These are phyloP conservation scores for Botryotinia narcissicola DNA, from an alignment of 2,329 filamentous ascomycete species.

Conservation along the genomic window DNA sequence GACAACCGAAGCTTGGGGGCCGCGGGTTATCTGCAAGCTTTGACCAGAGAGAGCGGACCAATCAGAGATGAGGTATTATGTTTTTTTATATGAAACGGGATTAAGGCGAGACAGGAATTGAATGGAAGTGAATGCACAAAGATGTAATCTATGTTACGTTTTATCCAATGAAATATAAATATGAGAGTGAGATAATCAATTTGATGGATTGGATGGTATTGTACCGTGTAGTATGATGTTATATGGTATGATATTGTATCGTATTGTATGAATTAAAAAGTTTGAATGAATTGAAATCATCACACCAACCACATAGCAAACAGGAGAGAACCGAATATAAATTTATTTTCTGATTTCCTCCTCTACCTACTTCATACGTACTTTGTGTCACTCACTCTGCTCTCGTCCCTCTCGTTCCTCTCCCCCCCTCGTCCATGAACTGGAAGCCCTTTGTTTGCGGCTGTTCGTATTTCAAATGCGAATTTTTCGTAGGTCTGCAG, in stretches of 20 bases:
- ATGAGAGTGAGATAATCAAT: too few species aligned
- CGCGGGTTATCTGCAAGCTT: slow-evolving; percentile 14
- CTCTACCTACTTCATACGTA: background rate
- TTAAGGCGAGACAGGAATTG: background rate
- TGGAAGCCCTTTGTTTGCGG: background rate
- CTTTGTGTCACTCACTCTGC: background rate
- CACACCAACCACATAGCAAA: background rate
- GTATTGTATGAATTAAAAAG: background rate
- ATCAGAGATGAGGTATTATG: slow-evolving; percentile 4
- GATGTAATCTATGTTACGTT: background rate
- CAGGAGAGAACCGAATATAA: background rate
- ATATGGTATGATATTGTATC: background rate
- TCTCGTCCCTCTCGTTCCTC: background rate
- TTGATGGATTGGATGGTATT: too few species aligned
- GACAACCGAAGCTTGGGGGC: slow-evolving; percentile 12
- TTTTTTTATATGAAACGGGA: background rate
- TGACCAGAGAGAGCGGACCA: background rate
- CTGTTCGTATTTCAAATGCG: slow-evolving; percentile 6
- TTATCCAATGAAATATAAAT: background rate
- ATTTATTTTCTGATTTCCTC: background rate
- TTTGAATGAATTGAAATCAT: background rate
- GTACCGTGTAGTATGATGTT: too few species aligned
- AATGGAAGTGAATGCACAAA: background rate
- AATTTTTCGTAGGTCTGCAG: slow-evolving; percentile 19
- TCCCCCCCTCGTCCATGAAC: background rate